Base-by-base conservation (phyloP, 495 filamentous ascomycete genomes). In the Friedmanniomyces simplex region DNA sequence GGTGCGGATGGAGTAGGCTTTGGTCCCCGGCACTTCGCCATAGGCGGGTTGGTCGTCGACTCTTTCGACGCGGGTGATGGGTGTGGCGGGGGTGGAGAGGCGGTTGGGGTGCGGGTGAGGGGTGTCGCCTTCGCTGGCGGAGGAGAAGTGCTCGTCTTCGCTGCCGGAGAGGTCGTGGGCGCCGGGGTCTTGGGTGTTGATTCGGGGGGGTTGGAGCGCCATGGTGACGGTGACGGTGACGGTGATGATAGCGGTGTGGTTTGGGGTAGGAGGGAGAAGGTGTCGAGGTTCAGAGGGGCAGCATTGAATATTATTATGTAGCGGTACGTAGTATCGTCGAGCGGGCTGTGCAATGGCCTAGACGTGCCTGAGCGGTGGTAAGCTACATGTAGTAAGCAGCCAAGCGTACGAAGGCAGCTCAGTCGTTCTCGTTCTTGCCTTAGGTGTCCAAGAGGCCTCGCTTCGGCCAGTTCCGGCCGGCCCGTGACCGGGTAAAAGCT, bases 111-210 rank as follows among this genome's bases (percentile, higher is more conserved):
- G 64, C 58, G 49, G 36, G 21, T 43, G 66, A 59, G 50, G 63
- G 67, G 52, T 71, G 30, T 55, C 74, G 59, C 81, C 86, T 69
- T 91, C 87, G 55, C 82, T 85, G 58, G 90, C 90, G 76, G 95
- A 90, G 50, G 89, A 89, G 69, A 90, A 96, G 71, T 95, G 87
- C 50, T 96, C 90, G 26, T 94, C 37, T 2, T 43, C 80, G 54
- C 86, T 86, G 48, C 74, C 57, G 1, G 57, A 60, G 65, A 88
- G 77, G 51, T 95, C 89, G 69, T 84, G 88, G 63, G 88, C 89
- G 68, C 88, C 88, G 54, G 87, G 77, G 66, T 95, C 90, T 68
- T 81, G 77, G 26, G 80, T 81, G 62, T 79, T 82, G 52, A 63
- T 66, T 18, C 58, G 49, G 22, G 59, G 62, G 0, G 62, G 65